A percentile compares a stretch with the other conserved stretches of the same genome.
Evolutionary conservation across 2,329 filamentous ascomycete genomes (phyloP).

Genomic region (Akanthomyces muscarius): DNA sequence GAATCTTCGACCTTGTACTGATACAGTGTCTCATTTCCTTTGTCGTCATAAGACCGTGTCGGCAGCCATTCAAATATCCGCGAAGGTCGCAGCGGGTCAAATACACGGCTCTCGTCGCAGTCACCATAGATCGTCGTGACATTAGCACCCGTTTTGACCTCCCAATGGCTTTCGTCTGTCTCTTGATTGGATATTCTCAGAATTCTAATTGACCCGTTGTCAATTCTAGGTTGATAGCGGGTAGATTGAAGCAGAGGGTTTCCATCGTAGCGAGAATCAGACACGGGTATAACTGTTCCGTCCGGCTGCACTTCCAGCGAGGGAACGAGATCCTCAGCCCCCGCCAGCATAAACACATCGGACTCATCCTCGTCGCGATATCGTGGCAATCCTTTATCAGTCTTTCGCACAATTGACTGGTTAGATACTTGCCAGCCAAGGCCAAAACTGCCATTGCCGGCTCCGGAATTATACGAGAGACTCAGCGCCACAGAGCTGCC

Average conservation of each 20-base stretch:
- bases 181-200: slow-evolving; percentile 19
- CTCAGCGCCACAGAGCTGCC: slow-evolving; percentile 11
- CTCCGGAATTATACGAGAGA: slow-evolving; percentile 26
- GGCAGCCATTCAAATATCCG: slow-evolving; percentile 27
- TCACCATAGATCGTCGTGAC: slow-evolving; percentile 20
- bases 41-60: slow-evolving; percentile 20
- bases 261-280: neutral
- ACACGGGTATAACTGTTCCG: neutral
- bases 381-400: slow-evolving; percentile 23
- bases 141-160: slow-evolving; percentile 9
- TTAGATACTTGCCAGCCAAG: slow-evolving; percentile 27
- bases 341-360: slow-evolving; percentile 26
- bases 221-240: slow-evolving; percentile 22
- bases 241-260: slow-evolving; percentile 12
- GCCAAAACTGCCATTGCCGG: slow-evolving; percentile 28
- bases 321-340: slow-evolving; percentile 28
- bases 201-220: slow-evolving; percentile 19
- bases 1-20: slow-evolving; percentile 21
- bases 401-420: slow-evolving; percentile 24
- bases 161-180: slow-evolving; percentile 22
- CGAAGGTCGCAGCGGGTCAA: slow-evolving; percentile 4
- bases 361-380: slow-evolving; percentile 22
- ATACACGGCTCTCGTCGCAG: slow-evolving; percentile 15
- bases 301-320: slow-evolving; percentile 1
- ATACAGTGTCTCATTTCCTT: slow-evolving; percentile 24